These are phyloP conservation scores for Venturia oleaginea DNA, from an alignment of 2,329 filamentous ascomycete genomes.

Conservation along the genomic window DNA sequence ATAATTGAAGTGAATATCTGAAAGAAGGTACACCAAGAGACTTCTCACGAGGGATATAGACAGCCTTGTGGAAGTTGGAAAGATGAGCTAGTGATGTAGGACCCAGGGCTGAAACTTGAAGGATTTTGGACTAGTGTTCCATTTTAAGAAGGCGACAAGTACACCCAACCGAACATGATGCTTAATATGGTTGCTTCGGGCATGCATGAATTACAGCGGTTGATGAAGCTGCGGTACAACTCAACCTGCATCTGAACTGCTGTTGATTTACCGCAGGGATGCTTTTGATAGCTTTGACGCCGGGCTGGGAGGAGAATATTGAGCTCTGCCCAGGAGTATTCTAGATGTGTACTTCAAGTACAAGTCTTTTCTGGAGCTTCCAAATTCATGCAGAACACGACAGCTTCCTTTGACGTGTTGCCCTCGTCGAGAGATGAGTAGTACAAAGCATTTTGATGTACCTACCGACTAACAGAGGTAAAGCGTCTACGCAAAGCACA, in stretches of 20 bases:
- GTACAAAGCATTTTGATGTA: no score
- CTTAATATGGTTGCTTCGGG: neutral
- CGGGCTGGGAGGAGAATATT: no score
- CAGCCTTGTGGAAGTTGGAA: neutral
- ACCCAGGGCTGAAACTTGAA: neutral
- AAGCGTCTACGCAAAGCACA: neutral
- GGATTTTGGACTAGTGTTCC: neutral
- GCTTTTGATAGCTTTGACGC: no score
- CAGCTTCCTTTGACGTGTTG: neutral
- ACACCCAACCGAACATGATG: neutral
- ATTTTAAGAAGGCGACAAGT: neutral
- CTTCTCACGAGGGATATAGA: neutral
- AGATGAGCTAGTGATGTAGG: neutral
- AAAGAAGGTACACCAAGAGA: neutral
- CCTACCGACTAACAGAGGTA: neutral
- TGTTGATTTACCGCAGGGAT: neutral
- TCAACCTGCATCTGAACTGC: neutral
- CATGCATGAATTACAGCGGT: neutral
- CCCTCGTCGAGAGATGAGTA: neutral
- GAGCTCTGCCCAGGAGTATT: neutral
- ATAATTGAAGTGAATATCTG: neutral
- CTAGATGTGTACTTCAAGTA: neutral
- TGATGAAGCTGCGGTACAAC: neutral
- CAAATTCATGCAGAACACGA: neutral
- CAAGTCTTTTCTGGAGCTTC: neutral